Conservation (phyloP, 306 rosid species). For the Begonia masoniana region DNA sequence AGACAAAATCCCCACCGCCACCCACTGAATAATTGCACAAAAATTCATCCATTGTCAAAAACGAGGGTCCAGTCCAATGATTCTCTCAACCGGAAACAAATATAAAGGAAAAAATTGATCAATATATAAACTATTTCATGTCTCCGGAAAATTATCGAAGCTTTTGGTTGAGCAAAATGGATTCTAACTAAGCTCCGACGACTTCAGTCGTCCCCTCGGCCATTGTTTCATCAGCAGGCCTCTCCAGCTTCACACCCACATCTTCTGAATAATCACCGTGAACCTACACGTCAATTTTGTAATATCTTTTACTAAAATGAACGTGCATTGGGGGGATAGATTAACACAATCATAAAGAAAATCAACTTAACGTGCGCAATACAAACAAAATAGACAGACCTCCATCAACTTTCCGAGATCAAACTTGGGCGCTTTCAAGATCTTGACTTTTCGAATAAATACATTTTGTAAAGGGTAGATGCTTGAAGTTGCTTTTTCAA, state of each 20-base stretch:
- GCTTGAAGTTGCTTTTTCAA: slow-evolving; percentile 69
- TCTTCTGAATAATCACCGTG: slow-evolving; percentile 75
- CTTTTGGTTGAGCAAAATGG: too few species aligned
- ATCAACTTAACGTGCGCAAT: background rate
- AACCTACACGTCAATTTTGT: slow-evolving; percentile 27
- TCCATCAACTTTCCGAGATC: slow-evolving; percentile 94
- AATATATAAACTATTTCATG: too few species aligned
- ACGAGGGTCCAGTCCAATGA: background rate
- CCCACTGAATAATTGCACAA: slow-evolving; percentile 10
- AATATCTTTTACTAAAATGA: background rate
- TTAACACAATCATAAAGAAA: background rate
- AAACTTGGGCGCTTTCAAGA: slow-evolving; percentile 90
- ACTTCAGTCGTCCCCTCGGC: slow-evolving; percentile 46
- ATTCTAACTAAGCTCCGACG: slow-evolving; percentile 48
- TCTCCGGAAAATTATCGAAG: too few species aligned
- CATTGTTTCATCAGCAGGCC: slow-evolving; percentile 60
- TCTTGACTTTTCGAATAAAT: slow-evolving; percentile 77
- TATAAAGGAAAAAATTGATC: too few species aligned
- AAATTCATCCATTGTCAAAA: slow-evolving; percentile 8
- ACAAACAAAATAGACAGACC: slow-evolving; percentile 17
- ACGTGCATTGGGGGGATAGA: too few species aligned
- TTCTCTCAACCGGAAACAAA: too few species aligned
- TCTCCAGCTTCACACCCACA: slow-evolving; percentile 68
- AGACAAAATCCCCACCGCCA: too few species aligned
- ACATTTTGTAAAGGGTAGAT: slow-evolving; percentile 84